Conservation (phyloP, 1,284 basidiomycete species). For the Anthracocystis panici-leucophaei region DNA sequence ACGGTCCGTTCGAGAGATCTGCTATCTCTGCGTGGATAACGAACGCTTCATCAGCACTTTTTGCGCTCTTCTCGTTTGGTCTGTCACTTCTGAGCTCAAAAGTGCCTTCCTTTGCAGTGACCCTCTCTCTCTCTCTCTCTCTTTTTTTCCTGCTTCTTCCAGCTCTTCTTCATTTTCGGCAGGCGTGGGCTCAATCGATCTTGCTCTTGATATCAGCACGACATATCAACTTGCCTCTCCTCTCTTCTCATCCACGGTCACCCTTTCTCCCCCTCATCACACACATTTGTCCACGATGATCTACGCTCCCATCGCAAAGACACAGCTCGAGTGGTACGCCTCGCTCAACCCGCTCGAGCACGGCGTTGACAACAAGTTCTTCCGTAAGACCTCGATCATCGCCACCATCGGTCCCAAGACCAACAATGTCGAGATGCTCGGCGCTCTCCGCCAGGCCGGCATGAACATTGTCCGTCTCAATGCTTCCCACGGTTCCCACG, state of each 20-base stretch:
- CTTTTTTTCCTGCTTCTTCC: background rate
- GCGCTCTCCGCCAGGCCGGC: slow-evolving; percentile 65
- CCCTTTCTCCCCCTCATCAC: background rate
- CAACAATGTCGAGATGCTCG: slow-evolving; percentile 66
- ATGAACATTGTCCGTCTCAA: slow-evolving; percentile 70
- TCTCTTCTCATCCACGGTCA: slow-evolving; percentile 5
- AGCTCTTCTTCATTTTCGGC: background rate
- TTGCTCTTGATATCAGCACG: slow-evolving; percentile 6
- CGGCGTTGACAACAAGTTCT: slow-evolving; percentile 65
- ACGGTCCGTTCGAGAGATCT: slow-evolving; percentile 34
- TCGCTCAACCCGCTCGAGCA: slow-evolving; percentile 68
- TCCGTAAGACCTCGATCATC: slow-evolving; percentile 69
- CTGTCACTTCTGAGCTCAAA: background rate
- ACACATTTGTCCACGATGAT: slow-evolving; percentile 41
- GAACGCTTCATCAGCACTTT: slow-evolving; percentile 14
- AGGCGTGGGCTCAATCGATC: slow-evolving; percentile 13
- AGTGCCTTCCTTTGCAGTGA: background rate
- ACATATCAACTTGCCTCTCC: background rate
- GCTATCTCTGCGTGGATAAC: slow-evolving; percentile 23
- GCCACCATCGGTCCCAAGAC: slow-evolving; percentile 69
- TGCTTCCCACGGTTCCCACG: slow-evolving; percentile 67
- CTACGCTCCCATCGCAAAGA: slow-evolving; percentile 61
- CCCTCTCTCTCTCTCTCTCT: too few species aligned
- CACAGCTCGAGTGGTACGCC: slow-evolving; percentile 69
- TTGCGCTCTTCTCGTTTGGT: slow-evolving; percentile 1